These are phyloP conservation scores for Carex littledalei DNA, from an alignment of 176 grass and related monocot genomes.

Conservation along the genomic window DNA sequence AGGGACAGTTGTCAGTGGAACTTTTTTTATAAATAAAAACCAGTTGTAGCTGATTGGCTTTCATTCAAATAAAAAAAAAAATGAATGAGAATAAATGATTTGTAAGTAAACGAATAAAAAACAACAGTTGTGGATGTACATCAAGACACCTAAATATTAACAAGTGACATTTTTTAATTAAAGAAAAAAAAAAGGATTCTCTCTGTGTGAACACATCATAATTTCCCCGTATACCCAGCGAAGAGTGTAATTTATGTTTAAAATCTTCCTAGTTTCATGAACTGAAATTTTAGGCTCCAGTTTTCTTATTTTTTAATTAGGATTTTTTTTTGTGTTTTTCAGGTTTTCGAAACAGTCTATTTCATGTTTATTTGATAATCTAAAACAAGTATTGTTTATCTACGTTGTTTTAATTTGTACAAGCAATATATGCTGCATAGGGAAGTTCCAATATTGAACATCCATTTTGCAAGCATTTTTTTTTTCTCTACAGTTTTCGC, in stretches of 20 bases:
- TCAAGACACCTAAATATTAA: neutral
- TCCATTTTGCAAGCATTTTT: neutral
- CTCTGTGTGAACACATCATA: neutral
- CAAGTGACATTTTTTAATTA: neutral
- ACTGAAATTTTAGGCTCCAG: neutral
- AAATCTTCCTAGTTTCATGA: neutral
- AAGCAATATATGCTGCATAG: neutral
- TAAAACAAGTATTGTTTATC: neutral
- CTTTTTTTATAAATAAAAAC: neutral
- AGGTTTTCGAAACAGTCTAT: neutral
- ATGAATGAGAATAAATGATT: neutral
- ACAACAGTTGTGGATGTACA: neutral
- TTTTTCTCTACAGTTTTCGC: neutral
- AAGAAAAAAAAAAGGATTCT: neutral
- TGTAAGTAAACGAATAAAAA: neutral
- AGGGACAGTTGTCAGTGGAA: neutral
- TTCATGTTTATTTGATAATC: neutral
- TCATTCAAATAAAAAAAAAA: neutral
- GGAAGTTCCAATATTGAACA: neutral
- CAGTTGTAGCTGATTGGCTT: neutral
- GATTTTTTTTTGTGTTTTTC: neutral
- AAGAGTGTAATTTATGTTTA: neutral
- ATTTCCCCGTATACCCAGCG: neutral
- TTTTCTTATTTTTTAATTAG: neutral
- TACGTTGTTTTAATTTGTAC: neutral